phyloP scores from a whole-genome alignment of 371 early-diverging fungal genomes.

The Mortierella sp. region DNA sequence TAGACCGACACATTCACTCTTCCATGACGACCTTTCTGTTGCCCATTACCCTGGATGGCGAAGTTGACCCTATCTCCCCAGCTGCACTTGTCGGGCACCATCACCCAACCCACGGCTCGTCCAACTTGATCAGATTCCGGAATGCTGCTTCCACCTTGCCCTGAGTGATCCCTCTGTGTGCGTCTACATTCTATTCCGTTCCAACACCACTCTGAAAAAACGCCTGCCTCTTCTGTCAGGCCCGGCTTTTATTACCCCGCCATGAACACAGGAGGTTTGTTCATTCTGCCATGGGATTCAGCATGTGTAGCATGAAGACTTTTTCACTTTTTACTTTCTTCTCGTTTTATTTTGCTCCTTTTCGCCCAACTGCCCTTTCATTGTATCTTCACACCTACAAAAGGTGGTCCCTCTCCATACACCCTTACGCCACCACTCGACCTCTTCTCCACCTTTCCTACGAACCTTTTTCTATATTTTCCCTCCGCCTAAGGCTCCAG shows the following conservation, averaged over 20 bases:
- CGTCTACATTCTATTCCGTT: slow-evolving; percentile 12
- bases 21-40: not conserved
- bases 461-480: not conserved
- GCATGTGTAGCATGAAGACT: not conserved
- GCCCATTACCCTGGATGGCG: not conserved
- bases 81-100: not conserved
- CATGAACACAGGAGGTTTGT: not conserved
- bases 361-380: not conserved
- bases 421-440: not conserved
- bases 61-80: not conserved
- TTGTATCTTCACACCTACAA: not conserved
- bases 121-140: not conserved
- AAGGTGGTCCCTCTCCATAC: not conserved
- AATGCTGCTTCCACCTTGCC: slow-evolving; percentile 46
- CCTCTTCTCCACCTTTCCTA: not conserved
- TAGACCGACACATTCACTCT: not conserved
- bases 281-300: not conserved
- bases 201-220: slow-evolving; percentile 3
- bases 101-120: not conserved
- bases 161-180: slow-evolving; percentile 20
- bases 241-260: slow-evolving; percentile 15
- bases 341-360: not conserved
- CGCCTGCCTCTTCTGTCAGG: not conserved
- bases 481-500: not conserved
- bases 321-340: not conserved